Evolutionary conservation across 2,329 filamentous ascomycete genomes (phyloP).

Genomic region (Fusarium pininemorale): DNA sequence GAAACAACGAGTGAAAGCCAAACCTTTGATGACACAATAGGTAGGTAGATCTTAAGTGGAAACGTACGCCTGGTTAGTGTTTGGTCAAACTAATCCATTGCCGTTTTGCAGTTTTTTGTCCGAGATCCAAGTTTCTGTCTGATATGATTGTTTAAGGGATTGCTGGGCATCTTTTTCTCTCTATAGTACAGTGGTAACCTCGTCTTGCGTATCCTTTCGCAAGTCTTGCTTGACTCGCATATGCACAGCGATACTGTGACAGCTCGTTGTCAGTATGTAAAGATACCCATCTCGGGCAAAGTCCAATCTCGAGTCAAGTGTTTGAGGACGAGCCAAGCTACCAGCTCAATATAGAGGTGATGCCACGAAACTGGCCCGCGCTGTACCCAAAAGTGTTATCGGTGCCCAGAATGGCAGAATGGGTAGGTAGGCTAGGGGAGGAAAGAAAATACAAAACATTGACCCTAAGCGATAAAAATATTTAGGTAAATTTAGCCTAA

Average conservation of each 20-base stretch:
- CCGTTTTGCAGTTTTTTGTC: constrained; percentile 9
- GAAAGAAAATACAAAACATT: no score
- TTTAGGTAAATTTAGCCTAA: no score
- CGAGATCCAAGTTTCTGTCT: constrained; percentile 1
- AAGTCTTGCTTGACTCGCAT: constrained; percentile 25
- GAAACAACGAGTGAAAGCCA: constrained; percentile 30
- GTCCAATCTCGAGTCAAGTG: constrained; percentile 19
- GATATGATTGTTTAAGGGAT: background rate
- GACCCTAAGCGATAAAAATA: no score
- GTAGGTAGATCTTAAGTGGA: background rate
- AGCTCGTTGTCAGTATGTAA: background rate
- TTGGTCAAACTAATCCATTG: constrained; percentile 9
- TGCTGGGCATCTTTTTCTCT: background rate
- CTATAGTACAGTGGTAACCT: background rate
- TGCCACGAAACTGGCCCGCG: constrained; percentile 17
- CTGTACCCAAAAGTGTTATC: constrained; percentile 7
- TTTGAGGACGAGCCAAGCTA: background rate
- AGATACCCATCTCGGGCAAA: background rate
- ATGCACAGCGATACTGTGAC: background rate
- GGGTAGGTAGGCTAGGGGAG: no score
- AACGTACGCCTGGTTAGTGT: background rate
- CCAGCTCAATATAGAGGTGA: constrained; percentile 10
- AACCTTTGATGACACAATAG: constrained; percentile 13
- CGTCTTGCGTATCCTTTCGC: constrained; percentile 9
- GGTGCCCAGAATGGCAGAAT: constrained; percentile 8